Evolutionary conservation across 23 red algal genomes (phyloP).

Genomic region (Gracilaria domingensis): DNA sequence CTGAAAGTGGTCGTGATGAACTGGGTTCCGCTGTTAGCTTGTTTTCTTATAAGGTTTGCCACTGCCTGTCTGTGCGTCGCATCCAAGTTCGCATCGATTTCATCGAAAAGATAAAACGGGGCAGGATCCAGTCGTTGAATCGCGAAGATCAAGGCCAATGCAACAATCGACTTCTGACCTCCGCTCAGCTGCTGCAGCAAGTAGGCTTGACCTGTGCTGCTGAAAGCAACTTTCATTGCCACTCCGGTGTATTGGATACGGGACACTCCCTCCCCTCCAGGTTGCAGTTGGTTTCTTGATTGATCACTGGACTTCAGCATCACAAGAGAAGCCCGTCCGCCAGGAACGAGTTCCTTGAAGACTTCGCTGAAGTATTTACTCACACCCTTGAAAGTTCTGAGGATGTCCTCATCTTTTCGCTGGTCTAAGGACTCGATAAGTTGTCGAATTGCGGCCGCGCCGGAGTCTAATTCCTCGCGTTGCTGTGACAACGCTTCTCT

Average conservation of each 20-base stretch:
- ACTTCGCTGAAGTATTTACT: conserved; percentile 89
- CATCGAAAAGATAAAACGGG: conserved; percentile 99
- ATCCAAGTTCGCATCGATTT: conserved; percentile 98
- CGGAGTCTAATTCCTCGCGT: conserved; percentile 82
- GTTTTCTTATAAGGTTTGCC: conserved; percentile 74
- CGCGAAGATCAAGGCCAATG: conserved; percentile 94
- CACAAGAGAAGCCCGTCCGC: conserved; percentile 84
- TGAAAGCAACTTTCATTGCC: conserved; percentile 91
- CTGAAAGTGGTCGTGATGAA: conserved; percentile 98
- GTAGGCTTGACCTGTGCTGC: conserved; percentile 68
- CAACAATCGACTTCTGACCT: conserved; percentile 96
- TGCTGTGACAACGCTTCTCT: conserved; percentile 79
- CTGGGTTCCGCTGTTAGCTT: conserved; percentile 80
- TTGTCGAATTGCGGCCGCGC: conserved; percentile 81
- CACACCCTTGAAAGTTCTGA: conserved; percentile 93
- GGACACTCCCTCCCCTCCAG: neutral
- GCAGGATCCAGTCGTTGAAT: conserved; percentile 99
- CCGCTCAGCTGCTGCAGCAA: conserved; percentile 88
- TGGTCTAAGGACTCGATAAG: conserved; percentile 94
- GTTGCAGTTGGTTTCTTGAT: conserved; percentile 8
- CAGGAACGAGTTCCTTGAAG: conserved; percentile 91
- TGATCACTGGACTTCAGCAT: conserved; percentile 75
- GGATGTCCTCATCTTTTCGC: conserved; percentile 91
- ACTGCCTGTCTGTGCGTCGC: conserved; percentile 88
- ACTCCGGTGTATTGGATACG: conserved; percentile 88